A percentile compares a stretch with the other conserved stretches of the same genome.
Conservation (phyloP, 129 eudicot genomes). For the Gnaphalium uliginosum region DNA sequence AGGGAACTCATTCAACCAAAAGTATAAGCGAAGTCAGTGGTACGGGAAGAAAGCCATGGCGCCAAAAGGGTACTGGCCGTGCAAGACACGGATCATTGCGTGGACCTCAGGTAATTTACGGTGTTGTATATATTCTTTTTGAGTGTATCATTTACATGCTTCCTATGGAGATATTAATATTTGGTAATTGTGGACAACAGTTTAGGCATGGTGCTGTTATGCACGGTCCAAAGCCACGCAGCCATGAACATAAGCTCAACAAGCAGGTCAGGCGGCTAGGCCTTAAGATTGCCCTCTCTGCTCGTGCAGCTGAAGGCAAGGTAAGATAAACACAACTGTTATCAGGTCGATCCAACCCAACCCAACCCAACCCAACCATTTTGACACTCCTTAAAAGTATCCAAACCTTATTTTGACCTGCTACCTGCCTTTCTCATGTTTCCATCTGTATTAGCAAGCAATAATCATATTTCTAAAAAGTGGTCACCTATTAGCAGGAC, state of each 20-base stretch:
- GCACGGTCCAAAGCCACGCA: slow-evolving; percentile 99
- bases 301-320: slow-evolving; percentile 99
- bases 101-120: slow-evolving; percentile 68
- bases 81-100: slow-evolving; percentile 91
- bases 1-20: slow-evolving; percentile 98
- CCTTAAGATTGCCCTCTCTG: slow-evolving; percentile 82
- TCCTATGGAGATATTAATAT: slow-evolving; percentile 1
- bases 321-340: slow-evolving; percentile 29
- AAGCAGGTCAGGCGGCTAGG: slow-evolving; percentile 88
- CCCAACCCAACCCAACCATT: no score
- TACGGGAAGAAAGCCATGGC: slow-evolving; percentile 92
- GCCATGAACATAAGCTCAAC: slow-evolving; percentile 91
- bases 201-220: slow-evolving; percentile 75
- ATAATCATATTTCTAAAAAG: background rate
- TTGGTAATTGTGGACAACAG: slow-evolving; percentile 47
- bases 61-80: slow-evolving; percentile 89
- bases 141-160: background rate
- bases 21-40: slow-evolving; percentile 95
- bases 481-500: background rate
- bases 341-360: background rate
- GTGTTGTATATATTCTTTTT: background rate
- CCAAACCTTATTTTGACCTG: no score
- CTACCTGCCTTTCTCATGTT: no score
- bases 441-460: background rate
- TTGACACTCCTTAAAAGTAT: no score